These are phyloP conservation scores for Iris pallida DNA, from an alignment of 116 monocot genomes.

Conservation along the genomic window DNA sequence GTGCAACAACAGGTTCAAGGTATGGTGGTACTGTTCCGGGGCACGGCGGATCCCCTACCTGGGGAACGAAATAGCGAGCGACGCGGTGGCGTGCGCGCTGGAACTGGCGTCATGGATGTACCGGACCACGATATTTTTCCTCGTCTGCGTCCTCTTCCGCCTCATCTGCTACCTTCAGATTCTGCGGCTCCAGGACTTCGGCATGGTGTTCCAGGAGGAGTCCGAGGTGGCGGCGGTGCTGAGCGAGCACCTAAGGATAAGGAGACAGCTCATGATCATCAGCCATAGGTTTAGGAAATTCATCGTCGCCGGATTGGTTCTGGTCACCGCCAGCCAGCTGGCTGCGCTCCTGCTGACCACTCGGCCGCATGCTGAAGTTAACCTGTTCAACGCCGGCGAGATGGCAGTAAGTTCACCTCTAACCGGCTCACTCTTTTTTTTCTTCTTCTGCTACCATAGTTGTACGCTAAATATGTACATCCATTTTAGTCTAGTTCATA, in stretches of 20 bases:
- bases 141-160: constrained; percentile 57
- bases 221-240: constrained; percentile 44
- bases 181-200: constrained; percentile 62
- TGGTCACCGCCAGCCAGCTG: constrained; percentile 54
- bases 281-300: constrained; percentile 62
- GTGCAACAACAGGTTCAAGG: constrained; percentile 46
- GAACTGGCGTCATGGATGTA: constrained; percentile 59
- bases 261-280: constrained; percentile 44
- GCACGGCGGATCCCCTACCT: constrained; percentile 28
- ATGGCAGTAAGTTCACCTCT: constrained; percentile 40
- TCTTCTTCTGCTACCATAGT: too few species aligned
- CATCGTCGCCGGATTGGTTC: constrained; percentile 35
- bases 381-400: constrained; percentile 52
- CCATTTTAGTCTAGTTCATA: too few species aligned
- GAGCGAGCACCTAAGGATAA: constrained; percentile 42
- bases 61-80: constrained; percentile 21
- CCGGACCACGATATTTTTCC: constrained; percentile 42
- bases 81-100: constrained; percentile 22
- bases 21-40: constrained; percentile 37
- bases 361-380: constrained; percentile 20
- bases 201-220: constrained; percentile 31
- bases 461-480: too few species aligned
- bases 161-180: constrained; percentile 64
- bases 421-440: too few species aligned
- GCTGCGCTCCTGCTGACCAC: constrained; percentile 44